Conservation (phyloP, 108 stramenopile species). For the Pseudonitzschia delicatissima region DNA sequence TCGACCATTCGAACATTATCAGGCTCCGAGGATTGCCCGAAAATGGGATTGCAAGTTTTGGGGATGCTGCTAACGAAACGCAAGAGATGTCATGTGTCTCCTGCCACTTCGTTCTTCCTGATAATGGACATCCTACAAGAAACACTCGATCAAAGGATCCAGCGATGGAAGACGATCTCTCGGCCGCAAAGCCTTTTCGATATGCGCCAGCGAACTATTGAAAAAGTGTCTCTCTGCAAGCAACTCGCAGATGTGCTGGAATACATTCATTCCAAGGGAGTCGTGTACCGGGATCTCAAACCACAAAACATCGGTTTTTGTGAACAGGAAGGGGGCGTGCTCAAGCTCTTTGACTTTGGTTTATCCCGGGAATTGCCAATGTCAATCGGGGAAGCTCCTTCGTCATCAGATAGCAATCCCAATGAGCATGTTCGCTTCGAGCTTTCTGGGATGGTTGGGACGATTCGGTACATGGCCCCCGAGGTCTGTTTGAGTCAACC, state of each 20-base stretch:
- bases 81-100: neutral
- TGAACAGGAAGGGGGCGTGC: neutral
- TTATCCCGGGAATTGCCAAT: constrained; percentile 64
- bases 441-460: constrained; percentile 59
- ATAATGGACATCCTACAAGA: constrained; percentile 49
- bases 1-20: constrained; percentile 77
- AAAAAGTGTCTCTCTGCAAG: constrained; percentile 25
- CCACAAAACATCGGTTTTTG: constrained; percentile 45
- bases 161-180: constrained; percentile 31
- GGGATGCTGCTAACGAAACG: constrained; percentile 39
- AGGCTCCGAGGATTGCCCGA: constrained; percentile 57
- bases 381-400: neutral
- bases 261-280: constrained; percentile 60
- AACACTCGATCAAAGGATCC: constrained; percentile 53
- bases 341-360: constrained; percentile 75
- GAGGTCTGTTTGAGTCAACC: constrained; percentile 50
- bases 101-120: constrained; percentile 38
- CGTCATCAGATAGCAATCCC: too few species aligned
- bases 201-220: constrained; percentile 6
- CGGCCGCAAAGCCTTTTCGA: neutral
- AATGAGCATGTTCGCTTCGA: too few species aligned
- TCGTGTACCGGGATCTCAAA: constrained; percentile 72
- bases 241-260: constrained; percentile 57
- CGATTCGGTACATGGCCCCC: constrained; percentile 75
- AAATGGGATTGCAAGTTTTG: constrained; percentile 47